A percentile compares a stretch with the other conserved stretches of the same genome.
These are phyloP conservation scores for Cenchrus fungigraminus DNA, from an alignment of 176 grass and related monocot species.

Conservation along the genomic window DNA sequence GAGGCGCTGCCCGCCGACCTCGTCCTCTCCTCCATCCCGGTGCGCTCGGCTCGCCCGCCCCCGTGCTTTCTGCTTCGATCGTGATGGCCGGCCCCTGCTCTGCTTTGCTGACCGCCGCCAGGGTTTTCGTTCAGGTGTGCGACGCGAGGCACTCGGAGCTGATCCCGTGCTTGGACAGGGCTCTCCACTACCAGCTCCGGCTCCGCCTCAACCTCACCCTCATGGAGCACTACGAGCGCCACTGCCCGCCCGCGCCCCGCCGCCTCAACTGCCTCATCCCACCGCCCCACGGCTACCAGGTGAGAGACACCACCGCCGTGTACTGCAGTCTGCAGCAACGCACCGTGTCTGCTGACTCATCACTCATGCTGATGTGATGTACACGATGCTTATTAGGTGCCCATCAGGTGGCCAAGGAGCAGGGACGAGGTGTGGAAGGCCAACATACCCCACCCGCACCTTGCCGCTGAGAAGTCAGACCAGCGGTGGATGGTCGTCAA, in stretches of 20 bases:
- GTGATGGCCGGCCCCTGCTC: neutral
- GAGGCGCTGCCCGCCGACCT: conserved; percentile 33
- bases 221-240: conserved; percentile 91
- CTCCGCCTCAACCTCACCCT: conserved; percentile 70
- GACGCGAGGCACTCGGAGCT: conserved; percentile 67
- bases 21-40: conserved; percentile 62
- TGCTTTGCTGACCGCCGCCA: neutral
- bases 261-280: conserved; percentile 85
- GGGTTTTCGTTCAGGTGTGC: conserved; percentile 53
- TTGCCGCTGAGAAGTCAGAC: conserved; percentile 76
- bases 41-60: conserved; percentile 21
- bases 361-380: conserved; percentile 1
- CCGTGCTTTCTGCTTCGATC: neutral
- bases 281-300: conserved; percentile 65
- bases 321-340: neutral
- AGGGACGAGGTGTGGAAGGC: conserved; percentile 75
- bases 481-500: conserved; percentile 88
- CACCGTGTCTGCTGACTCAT: neutral
- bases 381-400: conserved; percentile 34
- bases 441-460: conserved; percentile 78
- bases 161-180: conserved; percentile 77
- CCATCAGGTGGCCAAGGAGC: conserved; percentile 79
- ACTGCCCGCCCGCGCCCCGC: conserved; percentile 59
- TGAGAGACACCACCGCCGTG: conserved; percentile 22
- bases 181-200: conserved; percentile 65